phyloP scores from a whole-genome alignment of 306 rosid species.

The Senna siamea region DNA sequence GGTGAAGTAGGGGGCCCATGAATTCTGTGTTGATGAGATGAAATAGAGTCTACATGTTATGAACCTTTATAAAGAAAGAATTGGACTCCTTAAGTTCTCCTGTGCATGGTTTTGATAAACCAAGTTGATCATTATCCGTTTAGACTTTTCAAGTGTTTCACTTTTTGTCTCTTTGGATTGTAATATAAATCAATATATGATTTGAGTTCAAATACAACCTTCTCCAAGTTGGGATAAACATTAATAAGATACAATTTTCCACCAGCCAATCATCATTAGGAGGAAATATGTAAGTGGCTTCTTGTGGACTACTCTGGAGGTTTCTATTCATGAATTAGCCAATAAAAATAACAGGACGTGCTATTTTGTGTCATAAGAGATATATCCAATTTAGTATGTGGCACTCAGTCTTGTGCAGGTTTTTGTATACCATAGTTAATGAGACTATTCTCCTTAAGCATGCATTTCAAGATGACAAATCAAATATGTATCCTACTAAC shows the following conservation, averaged over 20 bases:
- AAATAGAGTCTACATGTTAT: too few species aligned
- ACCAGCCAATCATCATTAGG: neutral
- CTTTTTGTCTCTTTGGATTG: constrained; percentile 32
- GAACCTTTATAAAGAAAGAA: constrained; percentile 31
- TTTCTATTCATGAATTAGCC: neutral
- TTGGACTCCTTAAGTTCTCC: neutral
- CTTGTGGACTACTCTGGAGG: neutral
- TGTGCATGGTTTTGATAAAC: too few species aligned
- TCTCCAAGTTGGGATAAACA: neutral
- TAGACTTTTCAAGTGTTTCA: constrained; percentile 17
- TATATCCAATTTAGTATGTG: too few species aligned
- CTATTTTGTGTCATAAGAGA: too few species aligned
- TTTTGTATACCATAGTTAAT: neutral
- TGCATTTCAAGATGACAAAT: neutral
- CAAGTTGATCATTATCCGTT: neutral
- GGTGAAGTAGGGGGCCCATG: neutral
- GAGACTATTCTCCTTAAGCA: neutral
- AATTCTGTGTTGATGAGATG: constrained; percentile 14
- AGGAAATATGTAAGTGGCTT: constrained; percentile 7
- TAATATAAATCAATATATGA: neutral
- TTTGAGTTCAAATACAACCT: neutral
- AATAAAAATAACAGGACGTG: too few species aligned
- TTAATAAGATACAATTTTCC: constrained; percentile 2
- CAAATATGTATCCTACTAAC: neutral
- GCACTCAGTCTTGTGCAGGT: neutral